Conservation (phyloP, 176 grass and related monocot genomes). For the Pharus latifolius region DNA sequence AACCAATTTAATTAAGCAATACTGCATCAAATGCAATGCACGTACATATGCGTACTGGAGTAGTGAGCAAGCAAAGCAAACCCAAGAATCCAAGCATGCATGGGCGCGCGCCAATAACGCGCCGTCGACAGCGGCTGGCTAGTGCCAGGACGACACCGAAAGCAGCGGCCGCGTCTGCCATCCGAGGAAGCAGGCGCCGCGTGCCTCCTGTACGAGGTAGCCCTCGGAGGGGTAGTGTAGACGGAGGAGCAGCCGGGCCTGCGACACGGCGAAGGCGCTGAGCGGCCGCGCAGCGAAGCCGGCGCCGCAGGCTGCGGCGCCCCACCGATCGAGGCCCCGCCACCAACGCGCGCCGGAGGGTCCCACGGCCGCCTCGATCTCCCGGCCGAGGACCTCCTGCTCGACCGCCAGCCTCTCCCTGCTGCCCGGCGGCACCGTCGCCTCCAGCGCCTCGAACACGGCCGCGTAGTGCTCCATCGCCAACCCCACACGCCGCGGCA, state of each 20-base stretch:
- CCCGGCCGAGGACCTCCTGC: slow-evolving; percentile 59
- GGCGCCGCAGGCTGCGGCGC: slow-evolving; percentile 23
- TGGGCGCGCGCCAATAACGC: neutral
- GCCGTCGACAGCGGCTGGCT: neutral
- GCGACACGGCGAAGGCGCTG: slow-evolving; percentile 74
- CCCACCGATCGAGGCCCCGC: slow-evolving; percentile 70
- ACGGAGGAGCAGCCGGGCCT: slow-evolving; percentile 83
- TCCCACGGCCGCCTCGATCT: slow-evolving; percentile 64
- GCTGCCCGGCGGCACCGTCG: slow-evolving; percentile 78
- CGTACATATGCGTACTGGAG: slow-evolving; percentile 13
- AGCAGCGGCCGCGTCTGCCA: slow-evolving; percentile 83
- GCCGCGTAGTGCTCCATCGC: slow-evolving; percentile 74
- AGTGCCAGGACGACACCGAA: slow-evolving; percentile 97
- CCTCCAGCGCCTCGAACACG: slow-evolving; percentile 89
- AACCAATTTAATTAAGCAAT: no score
- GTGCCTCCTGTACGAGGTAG: slow-evolving; percentile 71
- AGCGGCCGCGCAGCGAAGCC: slow-evolving; percentile 55
- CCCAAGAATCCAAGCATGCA: slow-evolving; percentile 22
- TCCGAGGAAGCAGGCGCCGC: slow-evolving; percentile 68
- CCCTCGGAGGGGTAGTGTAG: slow-evolving; percentile 96
- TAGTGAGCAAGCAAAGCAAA: slow-evolving; percentile 20
- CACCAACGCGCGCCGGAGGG: slow-evolving; percentile 23
- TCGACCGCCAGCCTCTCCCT: slow-evolving; percentile 70
- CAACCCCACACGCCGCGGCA: slow-evolving; percentile 10
- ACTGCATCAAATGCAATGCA: slow-evolving; percentile 34